phyloP scores from a whole-genome alignment of 768 basidiomycete species.

The Trametes cubensis region DNA sequence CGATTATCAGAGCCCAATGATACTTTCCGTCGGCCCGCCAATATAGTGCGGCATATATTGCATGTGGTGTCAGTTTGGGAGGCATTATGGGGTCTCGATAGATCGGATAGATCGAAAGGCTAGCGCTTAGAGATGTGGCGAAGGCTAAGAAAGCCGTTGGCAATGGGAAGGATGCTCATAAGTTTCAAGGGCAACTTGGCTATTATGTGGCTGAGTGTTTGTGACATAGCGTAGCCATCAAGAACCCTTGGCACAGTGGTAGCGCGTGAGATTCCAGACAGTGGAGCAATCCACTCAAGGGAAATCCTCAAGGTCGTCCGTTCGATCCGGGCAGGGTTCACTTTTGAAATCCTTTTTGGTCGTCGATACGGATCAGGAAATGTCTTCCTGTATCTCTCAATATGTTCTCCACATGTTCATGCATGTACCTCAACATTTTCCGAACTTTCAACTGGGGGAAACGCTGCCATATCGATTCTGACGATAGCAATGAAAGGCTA shows the following conservation, averaged over 20 bases:
- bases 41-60: slow-evolving; percentile 5
- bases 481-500: too few species aligned
- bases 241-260: slow-evolving; percentile 24
- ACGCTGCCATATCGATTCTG: too few species aligned
- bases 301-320: slow-evolving; percentile 25
- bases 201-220: too few species aligned
- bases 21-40: slow-evolving; percentile 6
- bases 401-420: not conserved
- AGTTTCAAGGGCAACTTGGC: too few species aligned
- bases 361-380: not conserved
- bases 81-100: too few species aligned
- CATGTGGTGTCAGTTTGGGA: not conserved
- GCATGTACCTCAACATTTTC: not conserved
- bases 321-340: slow-evolving; percentile 26
- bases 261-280: slow-evolving; percentile 20
- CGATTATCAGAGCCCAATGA: slow-evolving; percentile 3
- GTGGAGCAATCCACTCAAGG: not conserved
- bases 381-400: not conserved
- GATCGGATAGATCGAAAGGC: too few species aligned
- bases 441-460: too few species aligned
- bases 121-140: too few species aligned
- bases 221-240: too few species aligned
- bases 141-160: too few species aligned
- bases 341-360: not conserved
- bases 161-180: too few species aligned